Conservation (phyloP, 257 asterid genomes). For the Nicotiana paniculata region DNA sequence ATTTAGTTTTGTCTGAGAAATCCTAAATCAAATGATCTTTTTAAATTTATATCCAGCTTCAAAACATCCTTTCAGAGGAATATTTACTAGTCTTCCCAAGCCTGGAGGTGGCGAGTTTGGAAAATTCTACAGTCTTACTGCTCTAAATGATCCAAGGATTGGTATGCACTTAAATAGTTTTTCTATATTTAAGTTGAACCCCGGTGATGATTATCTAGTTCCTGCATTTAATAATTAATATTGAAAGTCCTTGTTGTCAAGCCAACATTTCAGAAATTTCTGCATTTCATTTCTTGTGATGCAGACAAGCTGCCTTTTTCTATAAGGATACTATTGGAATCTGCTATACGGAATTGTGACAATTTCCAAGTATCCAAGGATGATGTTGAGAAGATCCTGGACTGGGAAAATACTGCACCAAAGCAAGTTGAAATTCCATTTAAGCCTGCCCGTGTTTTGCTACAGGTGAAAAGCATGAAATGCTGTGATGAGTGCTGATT, state of each 20-base stretch:
- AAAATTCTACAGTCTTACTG: constrained; percentile 81
- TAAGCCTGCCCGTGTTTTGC: constrained; percentile 86
- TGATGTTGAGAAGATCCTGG: constrained; percentile 80
- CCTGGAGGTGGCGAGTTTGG: constrained; percentile 92
- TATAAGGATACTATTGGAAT: constrained; percentile 65
- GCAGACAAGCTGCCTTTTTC: constrained; percentile 81
- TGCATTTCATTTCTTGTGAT: constrained; percentile 5
- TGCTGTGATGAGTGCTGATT: not conserved
- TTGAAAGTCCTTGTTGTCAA: not conserved
- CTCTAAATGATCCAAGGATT: constrained; percentile 77
- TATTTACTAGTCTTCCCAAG: constrained; percentile 68
- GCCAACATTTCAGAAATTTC: not conserved
- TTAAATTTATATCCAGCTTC: constrained; percentile 41
- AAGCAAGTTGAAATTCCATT: constrained; percentile 89
- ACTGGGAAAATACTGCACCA: constrained; percentile 80
- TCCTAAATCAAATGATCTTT: not conserved
- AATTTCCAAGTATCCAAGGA: constrained; percentile 74
- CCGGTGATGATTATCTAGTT: not conserved
- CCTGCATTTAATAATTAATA: not conserved
- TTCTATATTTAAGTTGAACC: not conserved
- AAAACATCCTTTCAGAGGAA: constrained; percentile 61
- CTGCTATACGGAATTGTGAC: constrained; percentile 86
- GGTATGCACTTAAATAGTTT: constrained; percentile 32
- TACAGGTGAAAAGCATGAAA: constrained; percentile 52
- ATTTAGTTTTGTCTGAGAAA: not conserved